Conservation (phyloP, 345 rosid species). For the Aquilaria sinensis region DNA sequence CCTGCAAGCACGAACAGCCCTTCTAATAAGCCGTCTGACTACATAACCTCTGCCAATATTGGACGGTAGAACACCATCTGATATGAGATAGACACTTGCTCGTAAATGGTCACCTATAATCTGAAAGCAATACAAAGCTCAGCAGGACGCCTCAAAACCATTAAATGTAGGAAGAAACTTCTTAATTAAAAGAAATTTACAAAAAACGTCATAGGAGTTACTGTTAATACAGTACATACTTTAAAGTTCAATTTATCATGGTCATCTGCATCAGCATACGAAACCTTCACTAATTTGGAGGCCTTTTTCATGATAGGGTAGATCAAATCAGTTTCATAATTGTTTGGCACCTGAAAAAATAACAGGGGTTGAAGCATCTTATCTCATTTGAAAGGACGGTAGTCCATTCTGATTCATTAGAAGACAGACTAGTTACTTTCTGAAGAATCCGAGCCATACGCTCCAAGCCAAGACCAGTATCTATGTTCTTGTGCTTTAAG, state of each 20-base stretch:
- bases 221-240: slow-evolving; percentile 27
- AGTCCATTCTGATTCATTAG: neutral
- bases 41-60: slow-evolving; percentile 95
- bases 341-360: slow-evolving; percentile 75
- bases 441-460: slow-evolving; percentile 91
- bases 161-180: neutral
- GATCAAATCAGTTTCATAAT: slow-evolving; percentile 94
- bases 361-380: slow-evolving; percentile 8
- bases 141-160: slow-evolving; percentile 6
- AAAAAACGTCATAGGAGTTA: slow-evolving; percentile 1
- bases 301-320: slow-evolving; percentile 76
- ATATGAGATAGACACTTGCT: slow-evolving; percentile 81
- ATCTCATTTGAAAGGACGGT: slow-evolving; percentile 6
- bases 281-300: slow-evolving; percentile 59
- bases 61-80: slow-evolving; percentile 90
- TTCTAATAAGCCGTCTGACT: slow-evolving; percentile 85
- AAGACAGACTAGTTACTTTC: slow-evolving; percentile 30
- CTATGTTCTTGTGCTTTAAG: slow-evolving; percentile 84
- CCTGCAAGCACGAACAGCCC: slow-evolving; percentile 86
- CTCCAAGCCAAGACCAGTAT: slow-evolving; percentile 94
- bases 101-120: slow-evolving; percentile 89
- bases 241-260: slow-evolving; percentile 49
- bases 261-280: slow-evolving; percentile 54
- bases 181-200: neutral
- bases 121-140: slow-evolving; percentile 27